These are phyloP conservation scores for Solanum piurae DNA, from an alignment of 257 asterid species.

Conservation along the genomic window DNA sequence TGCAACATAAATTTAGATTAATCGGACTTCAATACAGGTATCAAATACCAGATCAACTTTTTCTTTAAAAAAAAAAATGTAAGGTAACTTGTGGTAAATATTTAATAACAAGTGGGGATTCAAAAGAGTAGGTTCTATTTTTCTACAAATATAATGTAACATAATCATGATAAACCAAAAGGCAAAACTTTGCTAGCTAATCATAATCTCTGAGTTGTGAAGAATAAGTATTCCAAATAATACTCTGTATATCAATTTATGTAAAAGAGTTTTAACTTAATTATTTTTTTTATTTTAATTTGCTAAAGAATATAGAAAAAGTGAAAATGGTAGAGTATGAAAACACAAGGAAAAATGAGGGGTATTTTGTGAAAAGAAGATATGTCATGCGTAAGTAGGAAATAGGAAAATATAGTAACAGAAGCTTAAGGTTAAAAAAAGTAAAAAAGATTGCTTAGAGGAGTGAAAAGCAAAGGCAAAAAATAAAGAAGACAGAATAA, in stretches of 20 bases:
- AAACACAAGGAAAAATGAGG: background rate
- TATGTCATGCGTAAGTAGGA: conserved; percentile 21
- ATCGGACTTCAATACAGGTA: no score
- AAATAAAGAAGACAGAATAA: conserved; percentile 30
- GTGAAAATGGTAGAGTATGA: background rate
- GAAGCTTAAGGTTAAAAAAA: background rate
- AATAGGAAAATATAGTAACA: background rate
- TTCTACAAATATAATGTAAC: background rate
- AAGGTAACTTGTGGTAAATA: background rate
- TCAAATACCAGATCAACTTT: no score
- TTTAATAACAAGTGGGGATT: background rate
- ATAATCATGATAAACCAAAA: background rate
- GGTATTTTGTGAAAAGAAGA: background rate
- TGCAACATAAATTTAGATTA: no score
- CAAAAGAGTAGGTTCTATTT: background rate
- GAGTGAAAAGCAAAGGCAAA: conserved; percentile 23
- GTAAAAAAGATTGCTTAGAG: conserved; percentile 8
- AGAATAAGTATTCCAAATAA: background rate
- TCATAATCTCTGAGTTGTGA: background rate
- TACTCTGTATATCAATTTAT: background rate
- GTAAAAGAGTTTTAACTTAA: background rate
- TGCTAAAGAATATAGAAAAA: background rate
- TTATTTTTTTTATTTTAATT: no score
- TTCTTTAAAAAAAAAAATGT: no score
- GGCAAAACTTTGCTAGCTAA: background rate